Conservation (phyloP, 2,329 filamentous ascomycete genomes). For the Chrysoporthe puriensis region DNA sequence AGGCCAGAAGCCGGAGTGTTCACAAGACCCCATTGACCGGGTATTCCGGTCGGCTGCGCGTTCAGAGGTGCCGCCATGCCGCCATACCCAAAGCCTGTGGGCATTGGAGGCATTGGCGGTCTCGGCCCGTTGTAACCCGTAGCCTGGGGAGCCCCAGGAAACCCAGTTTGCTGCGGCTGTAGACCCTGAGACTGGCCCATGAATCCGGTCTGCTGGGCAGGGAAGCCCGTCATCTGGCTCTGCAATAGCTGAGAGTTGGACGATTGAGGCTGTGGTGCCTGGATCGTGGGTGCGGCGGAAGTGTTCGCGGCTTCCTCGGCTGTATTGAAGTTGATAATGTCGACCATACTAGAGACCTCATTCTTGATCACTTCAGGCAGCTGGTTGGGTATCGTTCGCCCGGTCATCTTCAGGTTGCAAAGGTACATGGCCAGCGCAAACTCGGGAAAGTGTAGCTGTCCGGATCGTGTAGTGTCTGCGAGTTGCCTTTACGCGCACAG, state of each 20-base stretch:
- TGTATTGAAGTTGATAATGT: constrained; percentile 96
- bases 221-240: constrained; percentile 71
- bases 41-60: constrained; percentile 89
- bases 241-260: constrained; percentile 71
- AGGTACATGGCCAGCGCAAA: constrained; percentile 98
- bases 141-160: constrained; percentile 69
- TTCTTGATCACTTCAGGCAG: constrained; percentile 90
- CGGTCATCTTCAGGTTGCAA: constrained; percentile 89
- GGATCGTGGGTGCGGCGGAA: constrained; percentile 56
- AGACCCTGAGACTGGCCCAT: constrained; percentile 56
- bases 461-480: constrained; percentile 93
- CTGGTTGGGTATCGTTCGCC: constrained; percentile 73
- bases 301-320: constrained; percentile 70
- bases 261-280: constrained; percentile 74
- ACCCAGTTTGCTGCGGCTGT: constrained; percentile 72
- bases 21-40: constrained; percentile 97
- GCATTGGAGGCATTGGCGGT: constrained; percentile 85
- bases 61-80: constrained; percentile 72
- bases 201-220: constrained; percentile 60
- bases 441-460: constrained; percentile 94
- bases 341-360: constrained; percentile 98
- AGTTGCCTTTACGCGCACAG: constrained; percentile 66
- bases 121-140: constrained; percentile 80
- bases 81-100: constrained; percentile 61
- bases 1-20: constrained; percentile 88